Conservation (phyloP, 345 rosid genomes). For the Anastatica hierochuntica region DNA sequence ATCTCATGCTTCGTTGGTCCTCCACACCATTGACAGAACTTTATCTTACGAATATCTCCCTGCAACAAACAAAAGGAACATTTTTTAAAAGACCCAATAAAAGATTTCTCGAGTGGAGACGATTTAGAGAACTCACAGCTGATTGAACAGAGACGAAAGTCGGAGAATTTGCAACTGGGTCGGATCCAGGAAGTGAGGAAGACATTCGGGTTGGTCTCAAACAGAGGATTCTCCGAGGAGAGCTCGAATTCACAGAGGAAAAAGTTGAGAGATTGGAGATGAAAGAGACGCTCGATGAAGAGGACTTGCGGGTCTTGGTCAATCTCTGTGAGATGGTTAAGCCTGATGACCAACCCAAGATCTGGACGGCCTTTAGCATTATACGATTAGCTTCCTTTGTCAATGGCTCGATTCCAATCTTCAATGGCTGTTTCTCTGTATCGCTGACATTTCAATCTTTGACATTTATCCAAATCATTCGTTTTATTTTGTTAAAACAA, state of each 20-base stretch:
- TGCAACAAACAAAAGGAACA: constrained; percentile 11
- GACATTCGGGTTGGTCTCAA: constrained; percentile 29
- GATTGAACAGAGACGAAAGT: constrained; percentile 29
- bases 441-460: no score
- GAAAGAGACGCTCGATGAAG: constrained; percentile 18
- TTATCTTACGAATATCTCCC: constrained; percentile 59
- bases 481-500: background rate
- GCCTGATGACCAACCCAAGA: constrained; percentile 47
- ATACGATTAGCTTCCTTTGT: constrained; percentile 4
- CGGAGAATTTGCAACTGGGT: constrained; percentile 32
- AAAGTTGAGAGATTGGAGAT: constrained; percentile 21
- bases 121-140: constrained; percentile 42
- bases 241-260: constrained; percentile 11
- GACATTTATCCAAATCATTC: background rate
- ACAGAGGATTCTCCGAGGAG: constrained; percentile 23
- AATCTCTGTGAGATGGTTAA: constrained; percentile 38
- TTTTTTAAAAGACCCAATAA: no score
- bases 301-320: constrained; percentile 35
- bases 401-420: no score
- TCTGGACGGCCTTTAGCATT: constrained; percentile 72
- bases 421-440: no score
- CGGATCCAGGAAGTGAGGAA: constrained; percentile 39
- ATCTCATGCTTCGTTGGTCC: constrained; percentile 82
- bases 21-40: constrained; percentile 97
- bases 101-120: no score